Percentiles rank a stretch among this genome's conserved stretches.
Conservation (phyloP, 1,139 yeast genomes). For the Diutina catenulata region DNA sequence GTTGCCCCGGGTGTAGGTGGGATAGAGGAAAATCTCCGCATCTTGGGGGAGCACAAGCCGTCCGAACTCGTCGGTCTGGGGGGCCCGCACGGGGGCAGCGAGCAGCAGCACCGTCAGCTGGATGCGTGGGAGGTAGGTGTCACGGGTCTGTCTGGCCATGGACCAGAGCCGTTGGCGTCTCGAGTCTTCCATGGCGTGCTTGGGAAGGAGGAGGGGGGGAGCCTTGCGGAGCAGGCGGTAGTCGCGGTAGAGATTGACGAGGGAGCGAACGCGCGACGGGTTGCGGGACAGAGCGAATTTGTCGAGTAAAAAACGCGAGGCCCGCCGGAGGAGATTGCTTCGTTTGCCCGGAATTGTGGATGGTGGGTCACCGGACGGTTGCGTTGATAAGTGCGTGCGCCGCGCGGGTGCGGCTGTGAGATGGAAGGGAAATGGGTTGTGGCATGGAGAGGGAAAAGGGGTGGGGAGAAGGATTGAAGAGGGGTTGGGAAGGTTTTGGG, state of each 20-base stretch:
- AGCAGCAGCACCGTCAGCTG: slow-evolving; percentile 36
- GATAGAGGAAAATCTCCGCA: slow-evolving; percentile 36
- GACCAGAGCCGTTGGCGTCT: slow-evolving; percentile 32
- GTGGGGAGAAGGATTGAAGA: too few species aligned
- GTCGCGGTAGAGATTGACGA: slow-evolving; percentile 16
- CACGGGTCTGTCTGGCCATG: slow-evolving; percentile 43
- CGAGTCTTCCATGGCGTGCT: slow-evolving; percentile 7
- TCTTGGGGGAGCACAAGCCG: slow-evolving; percentile 24
- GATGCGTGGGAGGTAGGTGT: slow-evolving; percentile 42
- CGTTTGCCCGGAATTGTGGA: slow-evolving; percentile 11
- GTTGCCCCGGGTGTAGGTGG: slow-evolving; percentile 45
- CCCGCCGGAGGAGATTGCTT: slow-evolving; percentile 10
- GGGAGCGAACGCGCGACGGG: slow-evolving; percentile 11
- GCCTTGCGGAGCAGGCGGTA: slow-evolving; percentile 12
- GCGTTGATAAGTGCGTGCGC: background rate
- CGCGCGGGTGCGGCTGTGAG: background rate
- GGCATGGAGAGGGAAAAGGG: too few species aligned
- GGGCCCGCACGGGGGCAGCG: slow-evolving; percentile 34
- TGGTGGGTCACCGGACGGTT: too few species aligned
- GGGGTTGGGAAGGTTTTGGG: too few species aligned
- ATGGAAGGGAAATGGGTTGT: background rate
- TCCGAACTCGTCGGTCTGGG: slow-evolving; percentile 20
- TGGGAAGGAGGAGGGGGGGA: slow-evolving; percentile 8
- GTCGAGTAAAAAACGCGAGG: slow-evolving; percentile 13
- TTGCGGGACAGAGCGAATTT: slow-evolving; percentile 9